Conservation (phyloP, 371 early-diverging fungal genomes). For the Mortierella sp. region DNA sequence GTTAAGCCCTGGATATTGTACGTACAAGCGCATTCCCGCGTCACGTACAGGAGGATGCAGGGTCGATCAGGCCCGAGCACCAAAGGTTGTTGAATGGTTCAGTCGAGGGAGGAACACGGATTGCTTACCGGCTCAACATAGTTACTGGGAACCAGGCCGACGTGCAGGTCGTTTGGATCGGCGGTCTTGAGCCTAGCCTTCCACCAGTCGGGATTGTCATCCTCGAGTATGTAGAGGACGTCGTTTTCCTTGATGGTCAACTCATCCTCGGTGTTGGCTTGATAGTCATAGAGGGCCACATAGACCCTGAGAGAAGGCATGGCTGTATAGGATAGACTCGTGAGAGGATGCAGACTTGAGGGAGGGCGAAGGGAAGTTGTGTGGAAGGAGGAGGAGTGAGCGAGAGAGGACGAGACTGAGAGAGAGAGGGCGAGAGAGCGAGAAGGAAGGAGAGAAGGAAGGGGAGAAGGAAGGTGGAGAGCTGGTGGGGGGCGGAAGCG, state of each 20-base stretch:
- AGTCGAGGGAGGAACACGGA: not conserved
- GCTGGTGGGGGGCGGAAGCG: no score
- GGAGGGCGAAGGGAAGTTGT: not conserved
- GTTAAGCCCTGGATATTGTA: not conserved
- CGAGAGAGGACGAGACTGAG: not conserved
- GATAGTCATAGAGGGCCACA: constrained; percentile 85
- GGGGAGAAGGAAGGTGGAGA: no score
- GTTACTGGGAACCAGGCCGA: constrained; percentile 81
- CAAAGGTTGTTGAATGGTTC: not conserved
- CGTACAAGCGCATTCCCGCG: not conserved
- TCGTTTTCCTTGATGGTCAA: constrained; percentile 82
- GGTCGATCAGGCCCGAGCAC: no score
- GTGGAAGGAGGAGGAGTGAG: not conserved
- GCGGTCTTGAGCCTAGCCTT: constrained; percentile 71
- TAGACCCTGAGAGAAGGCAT: constrained; percentile 66
- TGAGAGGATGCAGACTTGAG: not conserved
- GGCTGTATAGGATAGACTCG: constrained; percentile 15
- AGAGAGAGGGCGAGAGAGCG: not conserved
- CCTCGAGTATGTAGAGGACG: constrained; percentile 77
- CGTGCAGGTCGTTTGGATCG: constrained; percentile 56
- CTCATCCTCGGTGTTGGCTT: constrained; percentile 88
- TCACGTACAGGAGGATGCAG: not conserved
- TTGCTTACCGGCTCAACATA: constrained; percentile 76
- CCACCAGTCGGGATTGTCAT: constrained; percentile 85
- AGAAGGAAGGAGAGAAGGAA: not conserved